Percentiles rank a stretch among this genome's conserved stretches.
These are phyloP conservation scores for Bretschneidera sinensis DNA, from an alignment of 345 rosid genomes.

Conservation along the genomic window DNA sequence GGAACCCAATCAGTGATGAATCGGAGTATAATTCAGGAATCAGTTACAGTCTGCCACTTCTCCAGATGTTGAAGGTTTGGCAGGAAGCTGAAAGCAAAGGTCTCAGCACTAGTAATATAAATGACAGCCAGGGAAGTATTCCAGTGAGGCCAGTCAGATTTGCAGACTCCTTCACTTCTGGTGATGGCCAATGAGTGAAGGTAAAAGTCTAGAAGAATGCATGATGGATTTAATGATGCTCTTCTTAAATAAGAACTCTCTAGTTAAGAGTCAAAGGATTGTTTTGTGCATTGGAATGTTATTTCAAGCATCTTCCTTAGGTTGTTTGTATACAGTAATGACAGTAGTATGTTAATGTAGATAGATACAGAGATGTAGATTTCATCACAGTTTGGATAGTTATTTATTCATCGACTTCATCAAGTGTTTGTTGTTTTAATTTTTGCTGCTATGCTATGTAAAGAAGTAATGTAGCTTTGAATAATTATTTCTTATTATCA, in stretches of 20 bases:
- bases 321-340: too few species aligned
- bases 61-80: slow-evolving; percentile 77
- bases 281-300: slow-evolving; percentile 3
- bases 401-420: too few species aligned
- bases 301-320: too few species aligned
- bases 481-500: too few species aligned
- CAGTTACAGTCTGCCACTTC: slow-evolving; percentile 65
- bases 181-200: slow-evolving; percentile 47
- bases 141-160: slow-evolving; percentile 66
- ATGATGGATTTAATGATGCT: too few species aligned
- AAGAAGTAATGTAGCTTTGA: too few species aligned
- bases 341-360: slow-evolving; percentile 9
- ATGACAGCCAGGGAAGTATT: slow-evolving; percentile 65
- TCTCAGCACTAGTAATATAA: slow-evolving; percentile 40
- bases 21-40: slow-evolving; percentile 57
- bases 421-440: too few species aligned
- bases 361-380: slow-evolving; percentile 2
- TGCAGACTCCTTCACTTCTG: slow-evolving; percentile 69
- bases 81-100: slow-evolving; percentile 76
- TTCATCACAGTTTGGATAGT: too few species aligned
- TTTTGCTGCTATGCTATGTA: too few species aligned
- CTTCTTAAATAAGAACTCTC: too few species aligned
- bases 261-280: slow-evolving; percentile 2
- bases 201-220: too few species aligned
- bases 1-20: slow-evolving; percentile 58